phyloP scores from a whole-genome alignment of 352 stramenopile species.

The Phytophthora crassamura region DNA sequence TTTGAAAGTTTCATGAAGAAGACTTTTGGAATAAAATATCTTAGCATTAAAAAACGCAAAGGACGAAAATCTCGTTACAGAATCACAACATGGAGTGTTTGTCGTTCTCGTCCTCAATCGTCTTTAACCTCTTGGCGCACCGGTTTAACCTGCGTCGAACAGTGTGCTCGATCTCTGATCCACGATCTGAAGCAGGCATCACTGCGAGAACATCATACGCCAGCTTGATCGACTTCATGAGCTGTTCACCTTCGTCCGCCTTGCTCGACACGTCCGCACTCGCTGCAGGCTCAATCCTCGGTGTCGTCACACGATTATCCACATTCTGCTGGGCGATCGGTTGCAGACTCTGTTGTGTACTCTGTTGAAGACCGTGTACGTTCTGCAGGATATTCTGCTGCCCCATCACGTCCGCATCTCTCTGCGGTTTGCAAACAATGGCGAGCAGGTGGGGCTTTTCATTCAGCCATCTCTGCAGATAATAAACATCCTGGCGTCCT shows the following conservation, averaged over 20 bases:
- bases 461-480: constrained; percentile 10
- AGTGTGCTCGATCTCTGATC: constrained; percentile 18
- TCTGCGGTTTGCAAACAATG: not conserved
- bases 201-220: constrained; percentile 14
- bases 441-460: constrained; percentile 9
- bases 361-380: constrained; percentile 9
- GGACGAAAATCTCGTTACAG: too few relatives aligned
- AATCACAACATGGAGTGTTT: too few relatives aligned
- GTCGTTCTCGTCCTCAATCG: constrained; percentile 13
- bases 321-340: not conserved
- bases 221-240: constrained; percentile 25
- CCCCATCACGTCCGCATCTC: not conserved
- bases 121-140: constrained; percentile 15
- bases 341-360: not conserved
- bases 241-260: constrained; percentile 9
- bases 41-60: not conserved
- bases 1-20: constrained; percentile 2
- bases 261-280: not conserved
- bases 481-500: constrained; percentile 19
- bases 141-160: constrained; percentile 16
- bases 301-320: not conserved
- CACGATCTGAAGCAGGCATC: constrained; percentile 8
- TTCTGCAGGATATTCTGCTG: not conserved
- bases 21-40: too few relatives aligned
- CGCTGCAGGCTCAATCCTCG: not conserved